Evolutionary conservation across 805 yeast species (phyloP), one percentile per base, ranked within the genome.

Genomic region (Candida sakaeoensis): DNA sequence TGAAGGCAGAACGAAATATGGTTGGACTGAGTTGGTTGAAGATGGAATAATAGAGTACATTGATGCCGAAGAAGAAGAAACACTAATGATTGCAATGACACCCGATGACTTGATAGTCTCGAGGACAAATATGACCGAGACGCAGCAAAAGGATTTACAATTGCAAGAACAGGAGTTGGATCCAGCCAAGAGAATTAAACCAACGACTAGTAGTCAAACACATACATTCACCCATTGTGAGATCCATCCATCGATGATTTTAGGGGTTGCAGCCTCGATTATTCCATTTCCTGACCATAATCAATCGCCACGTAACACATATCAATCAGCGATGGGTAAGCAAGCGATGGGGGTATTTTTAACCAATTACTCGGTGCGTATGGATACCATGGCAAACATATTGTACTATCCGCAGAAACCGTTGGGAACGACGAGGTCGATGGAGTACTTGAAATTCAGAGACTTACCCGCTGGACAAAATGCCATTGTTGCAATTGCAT

Each of bases 251-350:
- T 85, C 95, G 22, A 93, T 93, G 99, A 91, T 93, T 63, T 74
- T 93, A 46, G 99, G 99, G 65, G 96, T 93, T 49, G 96, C 97
- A 33, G 99, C 99, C 4, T 87, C 96, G 21, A 89, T 93, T 60
- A 93, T 93, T 75, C 99, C 99, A 14, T 93, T 93, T 85, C 99
- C 99, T 10, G 99, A 93, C 69, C 99, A 93, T 66, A 93, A 93
- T 65, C 99, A 93, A 73, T 90, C 97, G 45, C 99, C 99, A 45
- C 91, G 99, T 81, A 93, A 93, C 61, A 93, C 99, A 3, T 93
- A 93, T 66, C 99, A 93, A 72, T 90, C 96, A 61, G 99, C 99
- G 48, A 93, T 93, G 99, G 99, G 99, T 80, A 93, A 93, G 67
- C 99, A 93, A 70, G 99, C 99, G 42, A 93, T 93, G 99, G 99